phyloP scores from a whole-genome alignment of 73 alveolate genomes.

The Paramecium octaurelia region DNA sequence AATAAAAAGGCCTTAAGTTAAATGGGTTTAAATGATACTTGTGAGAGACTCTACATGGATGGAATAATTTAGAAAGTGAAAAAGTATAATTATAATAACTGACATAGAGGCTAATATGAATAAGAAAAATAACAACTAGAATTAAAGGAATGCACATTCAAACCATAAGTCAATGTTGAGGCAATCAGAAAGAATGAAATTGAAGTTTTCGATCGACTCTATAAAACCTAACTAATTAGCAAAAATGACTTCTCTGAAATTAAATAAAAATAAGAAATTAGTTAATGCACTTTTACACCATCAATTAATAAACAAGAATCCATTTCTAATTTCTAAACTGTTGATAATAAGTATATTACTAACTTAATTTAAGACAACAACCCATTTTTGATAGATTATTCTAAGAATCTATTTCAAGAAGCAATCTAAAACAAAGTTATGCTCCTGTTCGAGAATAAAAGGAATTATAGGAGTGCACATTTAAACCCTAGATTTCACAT shows the following conservation, averaged over 20 bases:
- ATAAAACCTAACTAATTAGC: not conserved
- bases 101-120: not conserved
- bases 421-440: not conserved
- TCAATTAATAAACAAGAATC: not conserved
- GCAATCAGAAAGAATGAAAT: not conserved
- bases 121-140: not conserved
- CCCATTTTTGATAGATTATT: constrained; percentile 10
- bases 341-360: not conserved
- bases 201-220: not conserved
- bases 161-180: not conserved
- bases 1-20: not conserved
- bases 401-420: not conserved
- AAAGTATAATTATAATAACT: not conserved
- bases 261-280: not conserved
- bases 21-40: constrained; percentile 35
- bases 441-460: not conserved
- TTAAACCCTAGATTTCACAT: constrained; percentile 27
- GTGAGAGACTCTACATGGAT: constrained; percentile 33
- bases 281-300: constrained; percentile 19
- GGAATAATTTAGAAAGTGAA: constrained; percentile 27
- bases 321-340: not conserved
- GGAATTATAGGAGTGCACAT: constrained; percentile 11
- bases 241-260: not conserved
- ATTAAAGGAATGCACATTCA: constrained; percentile 31
- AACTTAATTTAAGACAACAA: not conserved